Base-by-base conservation (phyloP, 192 early-diverging fungal genomes). In the Obelidium mucronatum region DNA sequence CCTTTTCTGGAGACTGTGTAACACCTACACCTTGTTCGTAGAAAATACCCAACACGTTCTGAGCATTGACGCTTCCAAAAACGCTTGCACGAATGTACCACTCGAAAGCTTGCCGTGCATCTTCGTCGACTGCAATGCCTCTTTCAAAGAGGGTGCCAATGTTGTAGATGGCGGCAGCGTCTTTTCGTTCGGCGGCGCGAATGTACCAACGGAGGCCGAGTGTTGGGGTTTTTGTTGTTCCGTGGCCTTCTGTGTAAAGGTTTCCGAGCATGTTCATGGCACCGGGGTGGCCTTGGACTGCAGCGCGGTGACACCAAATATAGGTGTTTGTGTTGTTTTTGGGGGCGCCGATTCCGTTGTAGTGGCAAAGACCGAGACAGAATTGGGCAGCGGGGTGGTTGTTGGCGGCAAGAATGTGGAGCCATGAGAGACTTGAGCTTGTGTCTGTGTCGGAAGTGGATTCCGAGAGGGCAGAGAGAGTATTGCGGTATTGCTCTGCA, bases 161-260 rank as follows among this genome's bases (percentile, higher is more conserved):
- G 80, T 87, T 87, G 82, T 87, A 87, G 39, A 87, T 82, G 0
- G 86, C 81, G 15, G 86, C 77, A 2, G 86, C 75, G 60, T 87
- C 86, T 28, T 80, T 64, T 40, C 74, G 81, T 52, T 83, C 86
- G 26, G 82, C 85, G 15, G 84, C 86, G 31, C 73, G 75, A 31
- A 85, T 82, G 76, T 90, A 90, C 82, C 81, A 87, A n/a, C 83
- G 68, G 48, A 93, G 82, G 26, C 91, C 92, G 24, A 76, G 71
- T 15, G 82, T 77, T 70, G 88, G 90, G 66, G 93, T 83, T 24
- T 80, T 77, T 19, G 77, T 72, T 35, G 90, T 81, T 8, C 93
- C 92, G 19, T 90, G 74, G 15, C 94, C 94, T 75, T 94, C 93
- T 67, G 93, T 90, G 80, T 92, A 90, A 53, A 91, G 89, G 67